These are phyloP conservation scores for Leccinum boreale DNA, from an alignment of 768 basidiomycete species.

Conservation along the genomic window DNA sequence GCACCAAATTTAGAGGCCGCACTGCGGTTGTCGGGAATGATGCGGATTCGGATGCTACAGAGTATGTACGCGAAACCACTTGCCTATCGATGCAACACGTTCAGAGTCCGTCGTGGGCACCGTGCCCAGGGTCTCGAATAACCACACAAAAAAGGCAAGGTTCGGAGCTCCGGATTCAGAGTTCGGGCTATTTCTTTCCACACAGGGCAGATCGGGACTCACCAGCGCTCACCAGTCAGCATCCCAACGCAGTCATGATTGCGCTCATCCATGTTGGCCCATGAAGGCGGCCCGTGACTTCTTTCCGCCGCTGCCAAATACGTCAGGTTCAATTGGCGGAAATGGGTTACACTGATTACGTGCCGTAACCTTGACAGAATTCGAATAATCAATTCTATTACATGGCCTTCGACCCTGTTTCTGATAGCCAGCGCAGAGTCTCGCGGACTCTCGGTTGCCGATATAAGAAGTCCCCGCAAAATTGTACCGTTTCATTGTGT, in stretches of 20 bases:
- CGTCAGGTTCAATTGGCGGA: background rate
- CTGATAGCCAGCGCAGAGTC: background rate
- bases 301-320: background rate
- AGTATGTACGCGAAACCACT: background rate
- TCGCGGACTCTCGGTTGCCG: background rate
- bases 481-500: conserved; percentile 7
- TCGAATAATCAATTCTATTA: background rate
- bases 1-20: background rate
- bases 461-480: conserved; percentile 22
- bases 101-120: background rate
- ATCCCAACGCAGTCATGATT: too few relatives aligned
- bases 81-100: background rate
- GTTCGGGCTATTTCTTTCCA: background rate
- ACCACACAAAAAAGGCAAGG: background rate
- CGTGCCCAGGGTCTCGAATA: background rate
- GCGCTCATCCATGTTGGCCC: too few relatives aligned
- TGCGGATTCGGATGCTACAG: background rate
- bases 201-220: background rate
- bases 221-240: background rate
- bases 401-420: conserved; percentile 2
- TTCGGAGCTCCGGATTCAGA: background rate
- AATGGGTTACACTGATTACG: background rate
- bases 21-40: background rate
- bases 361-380: background rate
- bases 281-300: too few relatives aligned